Evolutionary conservation across 306 rosid species (phyloP).

Genomic region (Quercus engelmannii): DNA sequence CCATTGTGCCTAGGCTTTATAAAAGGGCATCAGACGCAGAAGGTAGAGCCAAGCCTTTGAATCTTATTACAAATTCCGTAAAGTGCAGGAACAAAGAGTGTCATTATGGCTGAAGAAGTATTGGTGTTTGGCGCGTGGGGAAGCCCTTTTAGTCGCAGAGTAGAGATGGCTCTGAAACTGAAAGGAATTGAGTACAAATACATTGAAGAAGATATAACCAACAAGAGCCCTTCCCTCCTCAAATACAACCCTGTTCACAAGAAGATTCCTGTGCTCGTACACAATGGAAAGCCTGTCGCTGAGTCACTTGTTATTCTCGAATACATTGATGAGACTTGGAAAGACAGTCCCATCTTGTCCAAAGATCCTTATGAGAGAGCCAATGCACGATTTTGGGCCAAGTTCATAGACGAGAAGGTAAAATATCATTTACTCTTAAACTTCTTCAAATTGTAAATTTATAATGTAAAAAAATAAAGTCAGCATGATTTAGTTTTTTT

Average conservation of each 20-base stretch:
- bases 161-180: conserved; percentile 31
- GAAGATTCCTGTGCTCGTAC: conserved; percentile 30
- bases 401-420: conserved; percentile 37
- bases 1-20: too few species aligned
- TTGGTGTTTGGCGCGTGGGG: conserved; percentile 15
- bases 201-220: conserved; percentile 19
- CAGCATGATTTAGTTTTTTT: too few species aligned
- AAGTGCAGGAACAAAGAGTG: background rate
- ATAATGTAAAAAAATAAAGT: too few species aligned
- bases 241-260: conserved; percentile 36
- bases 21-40: too few species aligned
- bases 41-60: too few species aligned
- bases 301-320: conserved; percentile 8
- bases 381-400: conserved; percentile 37
- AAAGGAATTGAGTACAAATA: conserved; percentile 33
- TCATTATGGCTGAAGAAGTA: conserved; percentile 8
- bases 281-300: conserved; percentile 29
- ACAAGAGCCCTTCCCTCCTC: conserved; percentile 32
- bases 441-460: too few species aligned
- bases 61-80: too few species aligned
- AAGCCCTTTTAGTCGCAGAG: conserved; percentile 29
- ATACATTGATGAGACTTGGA: conserved; percentile 18
- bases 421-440: background rate
- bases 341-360: conserved; percentile 21
- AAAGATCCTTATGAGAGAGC: conserved; percentile 25